Evolutionary conservation across 352 stramenopile species (phyloP), one percentile per base, ranked within the genome.

Genomic region (Phytopythium vexans): DNA sequence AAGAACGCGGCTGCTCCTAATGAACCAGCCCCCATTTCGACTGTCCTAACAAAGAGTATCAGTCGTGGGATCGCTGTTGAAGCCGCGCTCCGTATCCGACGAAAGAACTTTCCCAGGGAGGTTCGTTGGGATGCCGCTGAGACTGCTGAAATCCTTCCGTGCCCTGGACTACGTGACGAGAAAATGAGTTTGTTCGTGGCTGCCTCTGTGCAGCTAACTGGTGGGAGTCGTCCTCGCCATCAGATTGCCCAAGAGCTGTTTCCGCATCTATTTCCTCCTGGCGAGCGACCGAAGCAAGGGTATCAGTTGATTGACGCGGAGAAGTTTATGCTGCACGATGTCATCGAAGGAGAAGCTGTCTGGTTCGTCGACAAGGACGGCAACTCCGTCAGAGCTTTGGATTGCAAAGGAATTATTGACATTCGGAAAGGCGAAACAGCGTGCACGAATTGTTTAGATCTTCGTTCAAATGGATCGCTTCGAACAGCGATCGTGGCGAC

Each of bases 361-460:
- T 93, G 83, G 83, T 90, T 88, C 43, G 68, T 93, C 21, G 83
- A 93, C 53, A 89, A 87, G 48, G 83, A 93, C 51, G 83, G 72
- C 4, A 72, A 67, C 41, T 81, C 68, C 1, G 74, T 93, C 3
- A 78, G 83, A 2, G 91, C 81, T 56, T 60, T 93, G 31, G 68
- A 88, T 51, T 93, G 83, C 35, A 62, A 70, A 9, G 80, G 74
- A 0, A 63, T 74, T 1, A 66, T 89, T 31, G 56, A 84, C 12
- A 56, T 49, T 2, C 56, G 49, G 8, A 83, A 76, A 51, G 61
- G 53, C 3, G 78, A 81, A 52, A 41, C 33, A 0, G 66, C 68
- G 33, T 93, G 83, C 38, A 43, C 47, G 0, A 65, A 62, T 0
- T 93, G 83, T 44, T 36, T 45, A n/a, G 60, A 64, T 16, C 64